phyloP scores from a whole-genome alignment of 192 early-diverging fungal genomes.

The Oehlia diaphana region DNA sequence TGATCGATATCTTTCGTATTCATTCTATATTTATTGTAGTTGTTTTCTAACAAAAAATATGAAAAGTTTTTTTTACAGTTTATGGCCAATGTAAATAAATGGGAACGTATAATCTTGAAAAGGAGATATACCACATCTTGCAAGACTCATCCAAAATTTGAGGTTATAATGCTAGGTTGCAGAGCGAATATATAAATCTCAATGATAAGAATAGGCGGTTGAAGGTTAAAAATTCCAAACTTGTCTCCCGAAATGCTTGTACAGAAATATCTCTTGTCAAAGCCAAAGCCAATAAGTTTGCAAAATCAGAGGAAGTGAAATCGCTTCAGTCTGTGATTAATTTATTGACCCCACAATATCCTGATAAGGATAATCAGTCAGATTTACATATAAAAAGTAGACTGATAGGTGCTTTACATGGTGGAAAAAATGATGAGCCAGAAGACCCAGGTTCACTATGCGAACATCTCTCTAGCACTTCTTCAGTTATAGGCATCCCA shows the following conservation, averaged over 20 bases:
- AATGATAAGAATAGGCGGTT: not conserved
- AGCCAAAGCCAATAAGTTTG: too few species aligned
- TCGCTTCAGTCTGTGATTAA: too few species aligned
- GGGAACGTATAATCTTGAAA: conserved; percentile 10
- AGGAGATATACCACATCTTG: conserved; percentile 7
- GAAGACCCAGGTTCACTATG: too few species aligned
- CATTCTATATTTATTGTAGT: not conserved
- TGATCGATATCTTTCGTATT: not conserved
- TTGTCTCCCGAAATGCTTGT: not conserved
- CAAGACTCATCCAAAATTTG: conserved; percentile 7
- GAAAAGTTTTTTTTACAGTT: not conserved
- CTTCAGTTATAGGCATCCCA: too few species aligned
- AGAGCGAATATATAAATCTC: not conserved
- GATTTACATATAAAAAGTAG: too few species aligned
- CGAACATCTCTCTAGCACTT: too few species aligned
- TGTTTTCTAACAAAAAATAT: too few species aligned
- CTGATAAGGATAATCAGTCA: too few species aligned
- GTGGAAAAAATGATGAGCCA: too few species aligned
- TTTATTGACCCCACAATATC: too few species aligned
- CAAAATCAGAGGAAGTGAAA: too few species aligned
- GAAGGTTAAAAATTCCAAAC: conserved; percentile 4
- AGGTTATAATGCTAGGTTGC: conserved; percentile 7
- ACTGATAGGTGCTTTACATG: too few species aligned
- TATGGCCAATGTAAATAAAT: conserved; percentile 6
- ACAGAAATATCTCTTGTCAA: not conserved